Evolutionary conservation across 169 alveolate genomes (phyloP), one percentile per base, ranked within the genome.

Genomic region (Plasmodium yoelii): DNA sequence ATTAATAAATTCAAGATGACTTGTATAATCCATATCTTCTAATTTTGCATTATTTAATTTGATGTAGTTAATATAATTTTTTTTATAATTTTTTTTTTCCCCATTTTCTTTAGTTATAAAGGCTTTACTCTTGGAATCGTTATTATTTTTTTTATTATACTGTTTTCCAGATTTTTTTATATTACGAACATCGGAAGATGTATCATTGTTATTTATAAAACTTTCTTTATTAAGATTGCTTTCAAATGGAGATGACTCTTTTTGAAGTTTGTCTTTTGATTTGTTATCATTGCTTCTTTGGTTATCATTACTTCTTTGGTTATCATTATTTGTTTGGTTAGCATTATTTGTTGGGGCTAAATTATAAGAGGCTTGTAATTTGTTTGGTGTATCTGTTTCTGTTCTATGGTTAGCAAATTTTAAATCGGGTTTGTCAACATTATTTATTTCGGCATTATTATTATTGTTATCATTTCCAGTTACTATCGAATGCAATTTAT

Each of bases 11-110:
- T 72, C 71, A 5, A 5, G 42, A 46, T 53, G 51, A 26, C 46
- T 44, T 74, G 46, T 19, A 53, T 65, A 80, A 5, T 22, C 34
- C 47, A 53, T 80, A 12, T 65, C 61, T 3, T 80, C 42, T n/a
- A 60, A 64, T 60, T 15, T n/a, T 47, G 64, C 7, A 56, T 55
- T 61, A 28, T 60, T 8, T 65, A 34, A 22, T 22, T 74, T 60
- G 1, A 19, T 55, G 13, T 15, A 18, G 6, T 74, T 60, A 55
- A 59, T 56, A 15, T 24, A 13, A 56, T 12, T 80, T 34, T 34
- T 34, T 65, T 49, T 64, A 39, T 26, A 0, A n/a, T 53, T 64
- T 49, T 53, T 55, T 46, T 77, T 77, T 80, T 65, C 39, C 1
- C 34, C 15, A 15, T 18, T 18, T 53, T 65, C 90, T n/a, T 60